Conservation (phyloP, 352 stramenopile genomes). For the Globisporangium abappressorium region DNA sequence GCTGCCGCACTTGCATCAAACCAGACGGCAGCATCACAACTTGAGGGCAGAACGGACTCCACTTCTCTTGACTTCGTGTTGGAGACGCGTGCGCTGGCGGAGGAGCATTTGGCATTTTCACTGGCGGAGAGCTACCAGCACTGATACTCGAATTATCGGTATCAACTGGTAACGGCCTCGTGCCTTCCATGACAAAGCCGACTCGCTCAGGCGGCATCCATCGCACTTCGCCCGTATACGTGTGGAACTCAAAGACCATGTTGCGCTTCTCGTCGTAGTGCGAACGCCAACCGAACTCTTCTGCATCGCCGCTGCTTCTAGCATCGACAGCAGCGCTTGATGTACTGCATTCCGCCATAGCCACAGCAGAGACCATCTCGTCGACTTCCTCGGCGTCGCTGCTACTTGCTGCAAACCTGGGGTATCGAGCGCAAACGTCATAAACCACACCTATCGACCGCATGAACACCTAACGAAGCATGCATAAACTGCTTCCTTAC, state of each 20-base stretch:
- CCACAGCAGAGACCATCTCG: not conserved
- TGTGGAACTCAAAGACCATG: constrained; percentile 58
- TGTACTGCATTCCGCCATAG: not conserved
- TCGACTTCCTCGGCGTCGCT: not conserved
- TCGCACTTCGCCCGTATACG: constrained; percentile 71
- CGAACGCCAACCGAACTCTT: constrained; percentile 56
- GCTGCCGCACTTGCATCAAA: constrained; percentile 35
- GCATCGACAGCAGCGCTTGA: not conserved
- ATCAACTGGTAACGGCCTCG: constrained; percentile 31
- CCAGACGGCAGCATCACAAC: constrained; percentile 61
- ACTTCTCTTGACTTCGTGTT: constrained; percentile 25
- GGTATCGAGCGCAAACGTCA: not conserved
- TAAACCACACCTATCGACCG: not conserved
- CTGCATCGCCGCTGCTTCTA: not conserved
- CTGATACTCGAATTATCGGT: not conserved
- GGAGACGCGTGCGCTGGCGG: constrained; percentile 3
- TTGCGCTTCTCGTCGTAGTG: constrained; percentile 48
- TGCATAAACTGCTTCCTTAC: not conserved
- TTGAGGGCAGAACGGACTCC: constrained; percentile 47
- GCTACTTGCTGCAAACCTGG: not conserved
- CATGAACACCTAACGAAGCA: not conserved
- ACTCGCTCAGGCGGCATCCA: constrained; percentile 47
- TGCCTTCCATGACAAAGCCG: constrained; percentile 50
- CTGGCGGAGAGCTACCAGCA: not conserved
- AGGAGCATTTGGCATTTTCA: not conserved